phyloP scores from a whole-genome alignment of 768 basidiomycete genomes.

The Leucocoprinus birnbaumii region DNA sequence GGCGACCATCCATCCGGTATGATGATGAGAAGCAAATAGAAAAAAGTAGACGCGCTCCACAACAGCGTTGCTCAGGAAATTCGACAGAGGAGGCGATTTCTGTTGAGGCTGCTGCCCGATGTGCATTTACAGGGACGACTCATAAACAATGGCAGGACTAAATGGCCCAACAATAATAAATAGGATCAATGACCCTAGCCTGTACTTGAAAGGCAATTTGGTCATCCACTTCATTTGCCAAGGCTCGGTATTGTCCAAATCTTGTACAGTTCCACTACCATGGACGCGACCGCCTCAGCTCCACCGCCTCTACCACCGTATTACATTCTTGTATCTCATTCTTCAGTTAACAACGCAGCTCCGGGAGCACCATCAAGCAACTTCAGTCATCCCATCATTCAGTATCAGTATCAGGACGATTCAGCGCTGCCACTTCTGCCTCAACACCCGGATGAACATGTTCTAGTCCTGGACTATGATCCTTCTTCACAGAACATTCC shows the following conservation, averaged over 20 bases:
- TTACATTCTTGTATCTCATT: slow-evolving; percentile 68
- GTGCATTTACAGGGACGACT: no score
- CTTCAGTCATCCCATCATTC: slow-evolving; percentile 69
- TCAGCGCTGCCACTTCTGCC: slow-evolving; percentile 65
- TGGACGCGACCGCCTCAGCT: slow-evolving; percentile 1
- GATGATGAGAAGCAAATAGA: not conserved
- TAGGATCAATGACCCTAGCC: not conserved
- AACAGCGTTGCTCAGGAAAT: not conserved
- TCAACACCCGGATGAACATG: slow-evolving; percentile 58
- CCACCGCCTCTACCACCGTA: slow-evolving; percentile 43
- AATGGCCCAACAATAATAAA: slow-evolving; percentile 1
- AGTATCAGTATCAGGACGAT: slow-evolving; percentile 84
- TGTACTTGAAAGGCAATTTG: not conserved
- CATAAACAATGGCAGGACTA: not conserved
- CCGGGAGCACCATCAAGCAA: slow-evolving; percentile 36
- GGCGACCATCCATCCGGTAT: not conserved
- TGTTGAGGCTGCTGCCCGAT: no score
- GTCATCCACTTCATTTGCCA: not conserved
- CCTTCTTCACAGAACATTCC: slow-evolving; percentile 36
- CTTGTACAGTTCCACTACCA: no score
- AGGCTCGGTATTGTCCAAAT: no score
- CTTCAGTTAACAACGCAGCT: slow-evolving; percentile 35
- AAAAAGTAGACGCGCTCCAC: not conserved
- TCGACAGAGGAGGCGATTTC: no score
- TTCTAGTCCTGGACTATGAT: slow-evolving; percentile 72